Evolutionary conservation across 805 yeast species (phyloP).

Genomic region (Kodamaea nitidulidarum): DNA sequence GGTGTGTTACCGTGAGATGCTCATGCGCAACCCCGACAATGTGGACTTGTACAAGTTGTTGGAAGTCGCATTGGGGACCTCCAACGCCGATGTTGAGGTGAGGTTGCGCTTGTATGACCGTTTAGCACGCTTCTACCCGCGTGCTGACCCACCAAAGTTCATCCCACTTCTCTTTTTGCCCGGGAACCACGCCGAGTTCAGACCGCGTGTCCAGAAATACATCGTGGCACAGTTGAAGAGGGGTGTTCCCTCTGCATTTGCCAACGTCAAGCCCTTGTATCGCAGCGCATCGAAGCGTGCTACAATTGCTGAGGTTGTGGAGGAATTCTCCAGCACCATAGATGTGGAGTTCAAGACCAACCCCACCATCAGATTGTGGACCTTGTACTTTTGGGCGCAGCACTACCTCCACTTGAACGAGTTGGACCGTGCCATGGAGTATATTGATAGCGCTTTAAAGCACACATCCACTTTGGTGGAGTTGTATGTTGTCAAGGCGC

Average conservation of each 20-base stretch:
- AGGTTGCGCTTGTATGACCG: conserved; percentile 62
- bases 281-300: conserved; percentile 35
- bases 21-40: conserved; percentile 85
- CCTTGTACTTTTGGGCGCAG: conserved; percentile 72
- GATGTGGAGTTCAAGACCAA: conserved; percentile 19
- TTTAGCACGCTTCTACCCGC: conserved; percentile 69
- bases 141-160: conserved; percentile 72
- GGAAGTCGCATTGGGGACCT: conserved; percentile 60
- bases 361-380: conserved; percentile 62
- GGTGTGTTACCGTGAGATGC: conserved; percentile 57
- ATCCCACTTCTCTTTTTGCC: conserved; percentile 73
- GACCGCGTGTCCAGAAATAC: conserved; percentile 47
- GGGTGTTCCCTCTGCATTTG: conserved; percentile 89
- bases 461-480: conserved; percentile 87
- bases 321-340: conserved; percentile 38
- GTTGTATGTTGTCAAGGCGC: conserved; percentile 72
- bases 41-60: conserved; percentile 58
- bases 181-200: conserved; percentile 48
- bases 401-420: conserved; percentile 61
- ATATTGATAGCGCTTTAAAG: conserved; percentile 57
- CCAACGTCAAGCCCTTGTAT: conserved; percentile 78
- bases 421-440: conserved; percentile 49
- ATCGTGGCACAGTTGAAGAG: conserved; percentile 59
- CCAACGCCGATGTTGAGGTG: conserved; percentile 37
- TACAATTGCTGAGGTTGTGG: conserved; percentile 52